Conservation (phyloP, 306 rosid genomes). For the Canavalia ensiformis region DNA sequence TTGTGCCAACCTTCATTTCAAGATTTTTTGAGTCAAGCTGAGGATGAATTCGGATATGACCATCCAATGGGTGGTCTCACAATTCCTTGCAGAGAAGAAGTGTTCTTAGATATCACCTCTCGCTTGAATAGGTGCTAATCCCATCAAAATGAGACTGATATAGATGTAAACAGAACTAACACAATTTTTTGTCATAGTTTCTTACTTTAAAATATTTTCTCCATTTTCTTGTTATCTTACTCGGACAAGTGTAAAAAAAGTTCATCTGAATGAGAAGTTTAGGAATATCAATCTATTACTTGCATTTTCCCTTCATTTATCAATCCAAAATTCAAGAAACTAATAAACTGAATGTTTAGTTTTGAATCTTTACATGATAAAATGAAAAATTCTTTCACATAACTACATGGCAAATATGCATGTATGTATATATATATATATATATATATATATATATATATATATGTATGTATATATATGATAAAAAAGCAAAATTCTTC, state of each 20-base stretch:
- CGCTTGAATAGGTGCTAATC: neutral
- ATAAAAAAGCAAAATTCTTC: neutral
- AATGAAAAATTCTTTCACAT: no score
- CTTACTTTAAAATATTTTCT: neutral
- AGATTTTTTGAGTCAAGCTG: neutral
- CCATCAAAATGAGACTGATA: neutral
- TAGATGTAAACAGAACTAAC: neutral
- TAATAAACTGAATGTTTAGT: no score
- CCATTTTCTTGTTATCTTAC: neutral
- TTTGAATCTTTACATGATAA: no score
- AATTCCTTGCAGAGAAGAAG: neutral
- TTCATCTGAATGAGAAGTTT: neutral
- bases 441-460: no score
- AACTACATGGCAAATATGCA: no score
- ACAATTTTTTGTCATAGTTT: neutral
- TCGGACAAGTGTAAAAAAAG: neutral
- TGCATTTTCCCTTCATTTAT: neutral
- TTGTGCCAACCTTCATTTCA: conserved; percentile 1
- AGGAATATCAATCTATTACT: neutral
- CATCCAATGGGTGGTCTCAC: conserved; percentile 12
- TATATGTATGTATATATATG: no score
- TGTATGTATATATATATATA: no score
- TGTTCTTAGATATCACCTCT: neutral
- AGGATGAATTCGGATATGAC: neutral
- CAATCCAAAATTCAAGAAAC: neutral